Conservation (phyloP, 768 basidiomycete genomes). For the Podaxis carcinomalis region DNA sequence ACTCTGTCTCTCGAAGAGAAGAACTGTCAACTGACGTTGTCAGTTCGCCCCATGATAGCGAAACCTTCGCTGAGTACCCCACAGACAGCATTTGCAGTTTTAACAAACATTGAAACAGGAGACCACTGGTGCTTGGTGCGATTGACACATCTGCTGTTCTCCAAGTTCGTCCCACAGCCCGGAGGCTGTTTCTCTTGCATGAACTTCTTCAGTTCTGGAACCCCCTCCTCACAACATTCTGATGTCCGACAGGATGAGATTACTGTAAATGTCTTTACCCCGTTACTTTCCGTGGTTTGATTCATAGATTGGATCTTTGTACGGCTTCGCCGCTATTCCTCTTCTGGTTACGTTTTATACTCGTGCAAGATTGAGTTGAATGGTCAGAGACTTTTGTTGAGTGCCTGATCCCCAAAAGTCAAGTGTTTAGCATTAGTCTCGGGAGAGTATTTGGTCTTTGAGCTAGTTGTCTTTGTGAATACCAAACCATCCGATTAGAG, state of each 20-base stretch:
- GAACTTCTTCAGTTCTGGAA: not conserved
- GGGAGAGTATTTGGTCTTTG: too few relatives aligned
- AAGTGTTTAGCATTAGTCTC: too few relatives aligned
- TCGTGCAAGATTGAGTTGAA: not conserved
- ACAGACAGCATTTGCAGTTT: not conserved
- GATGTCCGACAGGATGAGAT: not conserved
- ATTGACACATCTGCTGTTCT: not conserved
- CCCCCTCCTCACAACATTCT: not conserved
- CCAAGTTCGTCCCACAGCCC: not conserved
- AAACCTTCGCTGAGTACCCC: not conserved
- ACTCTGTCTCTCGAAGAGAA: too few relatives aligned
- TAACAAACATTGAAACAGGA: not conserved
- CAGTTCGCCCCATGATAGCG: not conserved
- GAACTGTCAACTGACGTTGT: too few relatives aligned
- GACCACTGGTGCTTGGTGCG: not conserved
- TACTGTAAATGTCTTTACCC: not conserved
- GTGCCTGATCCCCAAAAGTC: too few relatives aligned
- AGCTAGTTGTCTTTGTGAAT: too few relatives aligned
- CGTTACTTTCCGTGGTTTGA: not conserved
- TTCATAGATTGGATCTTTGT: not conserved
- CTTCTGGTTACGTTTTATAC: not conserved
- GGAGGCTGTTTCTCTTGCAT: not conserved
- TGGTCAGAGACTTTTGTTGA: too few relatives aligned
- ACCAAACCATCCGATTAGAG: too few relatives aligned
- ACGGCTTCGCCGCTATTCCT: not conserved